Base-by-base conservation (phyloP, 208 protist genomes). In the Trypanosoma platydactyli region DNA sequence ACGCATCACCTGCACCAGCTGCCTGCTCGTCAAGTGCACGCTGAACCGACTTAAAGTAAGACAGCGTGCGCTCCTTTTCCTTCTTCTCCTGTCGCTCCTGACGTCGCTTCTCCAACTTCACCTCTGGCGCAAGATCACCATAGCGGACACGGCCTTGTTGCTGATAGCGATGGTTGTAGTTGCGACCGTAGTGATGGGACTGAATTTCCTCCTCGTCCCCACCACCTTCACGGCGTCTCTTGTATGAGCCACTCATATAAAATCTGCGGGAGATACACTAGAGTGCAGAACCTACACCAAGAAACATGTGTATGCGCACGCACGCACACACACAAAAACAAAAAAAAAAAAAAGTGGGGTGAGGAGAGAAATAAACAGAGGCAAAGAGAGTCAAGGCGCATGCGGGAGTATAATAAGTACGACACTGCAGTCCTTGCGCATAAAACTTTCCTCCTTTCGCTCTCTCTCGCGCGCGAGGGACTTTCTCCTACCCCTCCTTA, bases 1-100 rank as follows among this genome's bases (percentile, higher is more conserved):
- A 73, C 4, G 82, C 64, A 63, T 93, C 87, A 20, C 76, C 82
- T 18, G 51, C 64, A 49, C 77, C 76, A 54, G 71, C 73, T n/a
- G 73, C 53, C 35, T 84, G 77, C 48, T 91, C 85, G 7, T 86
- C 82, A 18, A 96, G 64, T 1, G 81, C 80, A 13, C 79, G 68
- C 53, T 96, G 80, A 13, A 92, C 85, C 15, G 88, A 91, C 57
- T 58, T 79, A 73, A 96, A 96, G 75, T 96, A 96, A 4, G 78
- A 46, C 45, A 96, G 55, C 1, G 81, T 96, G 57, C 91, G 86
- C 45, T 93, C 86, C 20, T 77, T 76, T 52, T 96, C 88, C 64
- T 96, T 96, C 66, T 96, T 96, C 57, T 87, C 84, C 42, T 73
- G 72, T 13, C 91, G 79, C 77, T 96, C 91, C 76, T 88, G 60